Evolutionary conservation across 2,329 filamentous ascomycete species (phyloP).

Genomic region (Ophiosphaerella korrae): DNA sequence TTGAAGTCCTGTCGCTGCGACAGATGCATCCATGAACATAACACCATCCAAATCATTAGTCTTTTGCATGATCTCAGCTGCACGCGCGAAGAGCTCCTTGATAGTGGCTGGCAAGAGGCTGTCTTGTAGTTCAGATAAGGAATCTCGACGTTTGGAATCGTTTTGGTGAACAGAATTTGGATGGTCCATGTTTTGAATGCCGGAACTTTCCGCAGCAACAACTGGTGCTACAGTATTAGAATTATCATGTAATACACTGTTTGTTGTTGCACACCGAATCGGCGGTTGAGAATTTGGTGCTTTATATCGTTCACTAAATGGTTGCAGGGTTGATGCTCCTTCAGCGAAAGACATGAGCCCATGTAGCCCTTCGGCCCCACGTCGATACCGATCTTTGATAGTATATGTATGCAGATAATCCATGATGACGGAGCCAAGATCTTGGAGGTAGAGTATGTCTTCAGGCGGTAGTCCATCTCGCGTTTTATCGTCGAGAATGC

Average conservation of each 20-base stretch:
- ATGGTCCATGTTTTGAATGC: no score
- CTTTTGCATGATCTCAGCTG: slow-evolving; percentile 24
- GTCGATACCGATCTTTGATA: slow-evolving; percentile 13
- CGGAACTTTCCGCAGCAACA: background rate
- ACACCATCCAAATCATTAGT: slow-evolving; percentile 29
- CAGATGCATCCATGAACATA: slow-evolving; percentile 25
- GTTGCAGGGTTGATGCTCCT: slow-evolving; percentile 8
- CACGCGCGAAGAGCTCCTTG: slow-evolving; percentile 24
- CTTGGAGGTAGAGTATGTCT: slow-evolving; percentile 16
- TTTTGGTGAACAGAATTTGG: background rate
- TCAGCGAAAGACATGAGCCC: slow-evolving; percentile 25
- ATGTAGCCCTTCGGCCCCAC: slow-evolving; percentile 20
- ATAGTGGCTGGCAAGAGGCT: slow-evolving; percentile 17
- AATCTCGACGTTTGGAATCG: background rate
- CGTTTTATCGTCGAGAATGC: slow-evolving; percentile 25
- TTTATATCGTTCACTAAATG: background rate
- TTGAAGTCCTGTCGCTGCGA: slow-evolving; percentile 6
- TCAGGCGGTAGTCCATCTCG: slow-evolving; percentile 15
- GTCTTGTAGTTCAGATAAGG: slow-evolving; percentile 19
- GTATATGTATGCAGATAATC: slow-evolving; percentile 21
- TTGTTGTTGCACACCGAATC: background rate
- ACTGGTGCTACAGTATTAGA: background rate
- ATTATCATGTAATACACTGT: no score
- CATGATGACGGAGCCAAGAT: slow-evolving; percentile 23
- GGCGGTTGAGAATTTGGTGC: background rate